A percentile compares a stretch with the other conserved stretches of the same genome.
These are phyloP conservation scores for Fistulifera solaris DNA, from an alignment of 108 stramenopile genomes.

Conservation along the genomic window DNA sequence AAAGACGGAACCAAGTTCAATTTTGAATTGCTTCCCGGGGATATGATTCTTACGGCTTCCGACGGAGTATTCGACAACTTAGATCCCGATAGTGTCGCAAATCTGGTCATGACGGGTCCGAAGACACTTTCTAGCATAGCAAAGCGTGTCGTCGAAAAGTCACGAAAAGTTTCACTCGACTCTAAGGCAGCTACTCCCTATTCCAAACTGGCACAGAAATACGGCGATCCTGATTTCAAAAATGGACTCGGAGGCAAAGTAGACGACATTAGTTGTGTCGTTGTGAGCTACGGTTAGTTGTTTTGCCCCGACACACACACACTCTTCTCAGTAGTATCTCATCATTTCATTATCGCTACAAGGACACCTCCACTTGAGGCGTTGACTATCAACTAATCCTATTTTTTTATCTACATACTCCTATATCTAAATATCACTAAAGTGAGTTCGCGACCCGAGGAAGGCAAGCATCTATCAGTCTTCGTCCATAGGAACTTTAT, in stretches of 20 bases:
- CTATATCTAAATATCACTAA: no score
- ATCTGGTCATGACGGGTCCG: conserved; percentile 14
- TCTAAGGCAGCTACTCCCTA: conserved; percentile 62
- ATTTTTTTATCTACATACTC: neutral
- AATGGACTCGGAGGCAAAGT: conserved; percentile 77
- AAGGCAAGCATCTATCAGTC: neutral
- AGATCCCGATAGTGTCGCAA: conserved; percentile 35
- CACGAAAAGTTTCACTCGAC: conserved; percentile 60
- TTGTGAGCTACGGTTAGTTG: conserved; percentile 41
- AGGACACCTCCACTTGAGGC: neutral
- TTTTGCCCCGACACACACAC: no score
- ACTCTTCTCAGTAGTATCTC: no score
- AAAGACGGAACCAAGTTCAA: conserved; percentile 67
- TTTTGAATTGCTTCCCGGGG: conserved; percentile 57
- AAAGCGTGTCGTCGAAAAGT: conserved; percentile 49
- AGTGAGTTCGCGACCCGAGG: no score
- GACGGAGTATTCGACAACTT: conserved; percentile 89
- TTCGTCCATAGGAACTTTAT: conserved; percentile 33
- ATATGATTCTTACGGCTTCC: conserved; percentile 64
- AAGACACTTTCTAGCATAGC: conserved; percentile 30
- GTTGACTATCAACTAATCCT: neutral
- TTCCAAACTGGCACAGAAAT: conserved; percentile 49
- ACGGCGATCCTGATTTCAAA: conserved; percentile 48
- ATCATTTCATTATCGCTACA: no score
- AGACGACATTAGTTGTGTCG: conserved; percentile 81